Evolutionary conservation across 2,329 filamentous ascomycete species (phyloP), one percentile per base, ranked within the genome.

Genomic region (Aureobasidium sp.): DNA sequence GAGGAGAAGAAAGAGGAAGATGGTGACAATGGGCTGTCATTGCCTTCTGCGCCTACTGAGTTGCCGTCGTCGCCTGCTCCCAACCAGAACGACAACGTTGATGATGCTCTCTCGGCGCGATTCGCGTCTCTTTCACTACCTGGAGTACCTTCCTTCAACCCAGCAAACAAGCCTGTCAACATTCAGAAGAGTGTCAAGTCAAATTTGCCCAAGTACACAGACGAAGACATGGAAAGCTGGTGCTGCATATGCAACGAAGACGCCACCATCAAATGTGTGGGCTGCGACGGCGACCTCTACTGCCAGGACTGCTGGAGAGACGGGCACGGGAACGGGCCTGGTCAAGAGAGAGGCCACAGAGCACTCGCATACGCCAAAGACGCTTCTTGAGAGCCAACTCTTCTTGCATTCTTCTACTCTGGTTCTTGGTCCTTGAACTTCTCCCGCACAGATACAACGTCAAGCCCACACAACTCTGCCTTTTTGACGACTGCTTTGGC

Each of bases 221-320:
- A 92, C 67, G 86, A 87, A 37, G 89, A 93, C 67, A 80, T 87
- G 64, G 85, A 87, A 45, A 84, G 81, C 1, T 95, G 90, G 89
- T 95, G 91, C 71, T 82, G 86, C 36, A 91, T 94, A 10, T 96
- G 91, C 70, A 84, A 88, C 50, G 89, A 91, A 62, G 88, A 94
- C 68, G 90, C 87, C 0, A 85, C 84, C 3, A 75, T 94, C 32
- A 80, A 81, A 62, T 96, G 91, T 70, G 70, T 85, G 0, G 89
- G 87, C 3, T 96, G 91, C 68, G 85, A 80, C 57, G 78, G 77
- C 1, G 82, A 92, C 65, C 77, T 90, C 44, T 95, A 93, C 71
- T 96, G 91, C 71, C 78, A 80, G 27, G 77, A 82, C 16, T 95
- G 91, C 76, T 96, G 90, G 90, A 82, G 80, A 63, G 90, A 93